These are phyloP conservation scores for Entrophospora sp. DNA, from an alignment of 192 early-diverging fungal genomes.

Conservation along the genomic window DNA sequence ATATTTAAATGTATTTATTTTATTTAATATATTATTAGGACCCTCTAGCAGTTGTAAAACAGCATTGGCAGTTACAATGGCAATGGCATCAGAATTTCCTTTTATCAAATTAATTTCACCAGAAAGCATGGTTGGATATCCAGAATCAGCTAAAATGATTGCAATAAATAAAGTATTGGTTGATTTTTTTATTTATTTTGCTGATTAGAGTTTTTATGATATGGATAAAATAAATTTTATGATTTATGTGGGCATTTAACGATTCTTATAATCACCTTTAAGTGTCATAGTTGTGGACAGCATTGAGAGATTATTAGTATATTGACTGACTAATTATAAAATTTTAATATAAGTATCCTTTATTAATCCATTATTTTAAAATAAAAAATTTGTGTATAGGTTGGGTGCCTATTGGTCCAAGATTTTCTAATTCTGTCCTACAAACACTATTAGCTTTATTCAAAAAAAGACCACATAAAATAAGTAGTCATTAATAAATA, in stretches of 20 bases:
- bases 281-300: constrained; percentile 92
- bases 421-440: constrained; percentile 88
- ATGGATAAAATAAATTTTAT: not conserved
- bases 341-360: no score
- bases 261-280: constrained; percentile 93
- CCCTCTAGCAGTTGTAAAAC: constrained; percentile 88
- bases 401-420: constrained; percentile 90
- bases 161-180: constrained; percentile 68
- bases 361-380: no score
- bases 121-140: constrained; percentile 89
- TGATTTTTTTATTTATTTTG: not conserved
- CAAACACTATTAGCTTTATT: constrained; percentile 90
- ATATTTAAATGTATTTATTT: not conserved
- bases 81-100: constrained; percentile 82
- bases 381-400: no score
- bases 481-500: not conserved
- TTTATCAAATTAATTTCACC: constrained; percentile 97
- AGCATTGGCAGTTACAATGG: constrained; percentile 91
- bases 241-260: no score
- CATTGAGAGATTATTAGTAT: constrained; percentile 80
- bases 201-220: not conserved
- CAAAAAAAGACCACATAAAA: constrained; percentile 82
- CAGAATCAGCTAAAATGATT: constrained; percentile 73
- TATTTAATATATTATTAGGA: no score
- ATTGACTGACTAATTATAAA: no score